These are phyloP conservation scores for Oryza coarctata DNA, from an alignment of 176 grass and related monocot species.

Conservation along the genomic window DNA sequence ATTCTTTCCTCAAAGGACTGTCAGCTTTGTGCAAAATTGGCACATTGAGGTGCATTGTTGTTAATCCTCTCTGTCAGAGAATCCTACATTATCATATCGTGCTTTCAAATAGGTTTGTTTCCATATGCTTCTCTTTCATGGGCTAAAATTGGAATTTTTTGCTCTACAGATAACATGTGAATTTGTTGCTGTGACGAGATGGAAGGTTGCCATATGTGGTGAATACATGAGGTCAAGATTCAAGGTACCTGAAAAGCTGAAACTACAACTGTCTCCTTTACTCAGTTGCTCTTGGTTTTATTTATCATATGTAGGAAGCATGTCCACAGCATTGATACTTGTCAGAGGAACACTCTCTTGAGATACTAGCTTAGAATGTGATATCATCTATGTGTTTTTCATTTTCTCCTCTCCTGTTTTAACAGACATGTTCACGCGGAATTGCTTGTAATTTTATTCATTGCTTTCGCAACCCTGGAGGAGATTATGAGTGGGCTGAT, in stretches of 20 bases:
- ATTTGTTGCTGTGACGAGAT: conserved; percentile 84
- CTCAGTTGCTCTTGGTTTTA: conserved; percentile 7
- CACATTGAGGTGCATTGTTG: background rate
- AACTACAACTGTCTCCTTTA: background rate
- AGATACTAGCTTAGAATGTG: background rate
- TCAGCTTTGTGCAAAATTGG: background rate
- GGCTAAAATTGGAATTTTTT: conserved; percentile 18
- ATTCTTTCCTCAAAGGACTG: conserved; percentile 9
- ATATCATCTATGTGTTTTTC: background rate
- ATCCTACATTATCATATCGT: conserved; percentile 1
- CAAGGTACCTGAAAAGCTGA: conserved; percentile 56
- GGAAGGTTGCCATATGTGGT: conserved; percentile 95
- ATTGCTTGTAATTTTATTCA: conserved; percentile 92
- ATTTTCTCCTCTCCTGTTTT: conserved; percentile 40
- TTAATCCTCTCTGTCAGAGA: conserved; percentile 9
- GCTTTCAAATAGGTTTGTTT: conserved; percentile 12
- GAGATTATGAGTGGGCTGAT: conserved; percentile 98
- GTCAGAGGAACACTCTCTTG: background rate
- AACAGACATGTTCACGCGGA: conserved; percentile 85
- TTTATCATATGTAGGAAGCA: conserved; percentile 8
- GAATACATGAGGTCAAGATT: conserved; percentile 95
- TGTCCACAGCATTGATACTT: conserved; percentile 11
- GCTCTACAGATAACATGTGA: conserved; percentile 71
- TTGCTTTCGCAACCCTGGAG: conserved; percentile 91
- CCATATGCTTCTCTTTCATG: conserved; percentile 11